These are phyloP conservation scores for Fusarium sp. DNA, from an alignment of 2,329 filamentous ascomycete genomes.

Conservation along the genomic window DNA sequence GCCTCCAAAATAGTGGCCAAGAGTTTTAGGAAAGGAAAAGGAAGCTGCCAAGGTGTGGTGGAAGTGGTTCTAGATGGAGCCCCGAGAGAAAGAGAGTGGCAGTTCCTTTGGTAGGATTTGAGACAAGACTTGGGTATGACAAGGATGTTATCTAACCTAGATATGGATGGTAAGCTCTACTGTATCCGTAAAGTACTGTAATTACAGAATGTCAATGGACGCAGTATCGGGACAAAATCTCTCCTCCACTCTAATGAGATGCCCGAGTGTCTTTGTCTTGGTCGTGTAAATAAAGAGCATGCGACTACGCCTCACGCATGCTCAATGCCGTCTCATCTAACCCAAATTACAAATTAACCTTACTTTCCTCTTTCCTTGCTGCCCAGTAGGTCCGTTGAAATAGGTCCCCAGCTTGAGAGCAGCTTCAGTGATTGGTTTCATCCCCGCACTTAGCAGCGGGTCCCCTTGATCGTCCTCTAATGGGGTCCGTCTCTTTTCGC, in stretches of 20 bases:
- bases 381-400: neutral
- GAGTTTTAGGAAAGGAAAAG: neutral
- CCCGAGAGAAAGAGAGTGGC: neutral
- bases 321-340: neutral
- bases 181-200: neutral
- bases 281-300: constrained; percentile 12
- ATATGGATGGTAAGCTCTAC: too few relatives aligned
- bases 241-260: neutral
- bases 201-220: neutral
- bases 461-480: neutral
- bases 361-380: neutral
- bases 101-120: neutral
- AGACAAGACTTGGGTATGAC: neutral
- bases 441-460: constrained; percentile 37
- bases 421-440: neutral
- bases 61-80: constrained; percentile 22
- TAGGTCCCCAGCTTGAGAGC: constrained; percentile 9
- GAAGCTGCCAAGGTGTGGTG: constrained; percentile 7
- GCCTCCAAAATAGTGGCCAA: neutral
- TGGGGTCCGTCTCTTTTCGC: neutral
- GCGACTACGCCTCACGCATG: neutral
- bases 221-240: neutral
- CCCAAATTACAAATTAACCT: too few relatives aligned
- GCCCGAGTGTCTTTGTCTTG: neutral
- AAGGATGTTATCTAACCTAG: neutral